Percentiles rank a stretch among this genome's conserved stretches.
Conservation (phyloP, 2,329 filamentous ascomycete species). For the Pseudogymnoascus sp. region DNA sequence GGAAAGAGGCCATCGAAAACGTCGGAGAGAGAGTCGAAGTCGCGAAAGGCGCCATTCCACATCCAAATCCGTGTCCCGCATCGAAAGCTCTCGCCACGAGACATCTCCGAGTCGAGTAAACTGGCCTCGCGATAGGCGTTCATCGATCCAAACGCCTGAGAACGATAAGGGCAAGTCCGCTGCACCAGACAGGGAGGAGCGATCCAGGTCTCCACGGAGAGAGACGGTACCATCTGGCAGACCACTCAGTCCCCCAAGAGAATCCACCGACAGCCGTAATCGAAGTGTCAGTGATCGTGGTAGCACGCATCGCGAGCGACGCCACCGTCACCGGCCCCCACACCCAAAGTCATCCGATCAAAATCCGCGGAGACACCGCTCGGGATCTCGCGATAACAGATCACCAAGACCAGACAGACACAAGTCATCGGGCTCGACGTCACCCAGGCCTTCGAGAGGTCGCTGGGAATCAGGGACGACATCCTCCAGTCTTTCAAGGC, state of each 20-base stretch:
- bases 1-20: constrained; percentile 28
- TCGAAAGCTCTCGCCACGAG: constrained; percentile 24
- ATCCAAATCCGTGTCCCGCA: constrained; percentile 18
- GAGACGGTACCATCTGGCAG: neutral
- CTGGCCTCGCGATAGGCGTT: constrained; percentile 21
- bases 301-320: neutral
- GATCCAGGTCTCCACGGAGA: constrained; percentile 14
- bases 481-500: constrained; percentile 22
- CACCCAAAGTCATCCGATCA: neutral
- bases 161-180: constrained; percentile 23
- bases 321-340: neutral
- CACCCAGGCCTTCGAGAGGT: constrained; percentile 18
- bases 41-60: constrained; percentile 22
- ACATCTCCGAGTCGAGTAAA: constrained; percentile 25
- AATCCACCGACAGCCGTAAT: neutral
- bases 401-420: constrained; percentile 18
- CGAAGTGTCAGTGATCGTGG: neutral
- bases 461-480: constrained; percentile 19
- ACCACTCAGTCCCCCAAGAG: neutral
- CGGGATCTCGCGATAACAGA: constrained; percentile 1
- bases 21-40: constrained; percentile 27
- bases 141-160: constrained; percentile 18
- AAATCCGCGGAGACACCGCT: neutral
- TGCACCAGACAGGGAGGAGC: constrained; percentile 22
- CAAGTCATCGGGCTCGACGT: constrained; percentile 17